Evolutionary conservation across 2,329 filamentous ascomycete species (phyloP).

Genomic region (Pseudocercospora cruenta): DNA sequence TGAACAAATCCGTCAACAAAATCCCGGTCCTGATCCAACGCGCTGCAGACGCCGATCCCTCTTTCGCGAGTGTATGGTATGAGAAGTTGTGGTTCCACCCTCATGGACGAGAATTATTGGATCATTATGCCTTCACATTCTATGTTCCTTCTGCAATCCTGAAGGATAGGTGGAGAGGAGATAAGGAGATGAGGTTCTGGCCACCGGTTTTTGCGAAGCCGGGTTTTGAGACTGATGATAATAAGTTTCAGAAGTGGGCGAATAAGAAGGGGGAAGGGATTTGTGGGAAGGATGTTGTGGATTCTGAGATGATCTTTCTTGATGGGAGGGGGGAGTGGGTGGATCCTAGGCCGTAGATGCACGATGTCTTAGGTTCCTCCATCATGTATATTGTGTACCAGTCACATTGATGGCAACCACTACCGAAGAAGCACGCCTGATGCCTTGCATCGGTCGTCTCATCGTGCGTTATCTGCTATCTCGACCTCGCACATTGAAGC

Average conservation of each 20-base stretch:
- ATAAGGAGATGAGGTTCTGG: slow-evolving; percentile 14
- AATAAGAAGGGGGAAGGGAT: background rate
- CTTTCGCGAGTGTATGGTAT: slow-evolving; percentile 10
- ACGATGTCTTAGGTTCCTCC: background rate
- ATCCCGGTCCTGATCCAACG: slow-evolving; percentile 20
- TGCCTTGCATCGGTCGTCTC: no score
- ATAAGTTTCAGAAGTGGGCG: slow-evolving; percentile 7
- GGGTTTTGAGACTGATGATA: slow-evolving; percentile 12
- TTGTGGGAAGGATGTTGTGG: slow-evolving; percentile 3
- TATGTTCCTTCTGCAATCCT: slow-evolving; percentile 12
- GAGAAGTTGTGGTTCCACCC: slow-evolving; percentile 24
- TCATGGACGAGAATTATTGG: slow-evolving; percentile 16
- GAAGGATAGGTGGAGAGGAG: background rate
- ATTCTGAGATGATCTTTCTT: slow-evolving; percentile 13
- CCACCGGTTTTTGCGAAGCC: slow-evolving; percentile 11
- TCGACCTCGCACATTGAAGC: no score
- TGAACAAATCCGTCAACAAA: slow-evolving; percentile 2
- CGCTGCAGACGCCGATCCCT: background rate
- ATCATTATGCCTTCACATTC: slow-evolving; percentile 11
- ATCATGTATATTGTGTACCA: background rate
- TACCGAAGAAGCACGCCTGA: no score
- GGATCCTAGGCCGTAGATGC: slow-evolving; percentile 17
- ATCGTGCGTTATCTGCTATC: no score
- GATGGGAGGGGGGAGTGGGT: slow-evolving; percentile 17
- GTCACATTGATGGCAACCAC: background rate